Evolutionary conservation across 768 basidiomycete species (phyloP), one percentile per base, ranked within the genome.

Genomic region (Suillus weaverae): DNA sequence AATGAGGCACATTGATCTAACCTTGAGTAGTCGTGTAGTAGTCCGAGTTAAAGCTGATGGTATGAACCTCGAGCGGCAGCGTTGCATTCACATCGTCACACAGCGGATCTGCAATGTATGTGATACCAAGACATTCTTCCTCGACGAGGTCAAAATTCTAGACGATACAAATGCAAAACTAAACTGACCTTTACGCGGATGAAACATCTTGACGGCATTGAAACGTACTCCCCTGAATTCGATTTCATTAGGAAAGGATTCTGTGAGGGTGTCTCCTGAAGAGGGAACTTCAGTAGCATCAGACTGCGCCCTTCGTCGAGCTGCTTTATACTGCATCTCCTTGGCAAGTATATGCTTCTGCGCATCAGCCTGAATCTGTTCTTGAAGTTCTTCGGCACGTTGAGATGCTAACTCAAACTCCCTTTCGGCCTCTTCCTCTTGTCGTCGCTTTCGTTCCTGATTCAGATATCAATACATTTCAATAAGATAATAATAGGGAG

Each of bases 101-200:
- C 18, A 94, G 76, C 9, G 92, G 92, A 65, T 92, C 91, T 0
- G 90, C 92, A 62, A 87, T 80, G 75, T 89, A 93, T 0, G 85
- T 79, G 11, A 84, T 86, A 2, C 90, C 91, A 36, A 92, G 77
- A 50, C 81, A 82, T 55, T 87, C 92, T 88, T 66, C 30, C 26
- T 22, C 22, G 62, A 59, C n/a, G 59, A 41, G 22, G 64, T n/a
- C 43, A 55, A 32, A 20, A 30, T 20, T 35, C 39, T 2, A 38
- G 61, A 62, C 11, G 62, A 50, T 18, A 62, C 20, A 10, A 20
- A 35, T n/a, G 22, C 10, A 44, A 59, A 13, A 64, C 43, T 20
- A 22, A 61, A 76, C 80, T 22, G 64, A 91, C 91, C 88, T 74
- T 81, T 80, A n/a, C 83, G 81, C 8, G 90, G 88, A 72, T 90